Base-by-base conservation (phyloP, 352 stramenopile species). In the Peronosclerospora sorghi region DNA sequence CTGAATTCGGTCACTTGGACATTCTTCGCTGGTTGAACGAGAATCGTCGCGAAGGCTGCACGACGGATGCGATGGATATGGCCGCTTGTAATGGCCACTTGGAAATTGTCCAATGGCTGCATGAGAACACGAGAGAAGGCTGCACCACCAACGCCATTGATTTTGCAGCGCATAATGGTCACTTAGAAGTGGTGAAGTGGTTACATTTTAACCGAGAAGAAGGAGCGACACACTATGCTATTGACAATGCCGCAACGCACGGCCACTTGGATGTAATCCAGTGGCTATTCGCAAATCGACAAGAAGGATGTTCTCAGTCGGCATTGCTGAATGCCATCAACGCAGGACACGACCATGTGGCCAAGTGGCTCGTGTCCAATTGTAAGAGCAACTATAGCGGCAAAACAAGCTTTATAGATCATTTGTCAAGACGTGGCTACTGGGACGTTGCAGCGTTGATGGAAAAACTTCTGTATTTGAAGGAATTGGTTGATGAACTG, bases 11-110 rank as follows among this genome's bases (percentile, higher is more conserved):
- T 7, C 72, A 84, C 43, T 36, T 81, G 7, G 32, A 68, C 0
- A 54, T 88, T 2, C 65, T 88, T 21, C 45, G 70, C 20, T 83
- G 71, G 56, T 52, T 88, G 35, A 65, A 81, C 32, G 13, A 27
- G 2, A 50, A 81, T 46, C 52, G 72, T 0, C 7, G 24, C 1
- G 68, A 81, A 46, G 72, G 72, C 29, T 84, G 72, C 51, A 74
- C 63, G 18, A 81, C 63, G n/a, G 72, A 81, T 41, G 72, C 68
- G 0, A 81, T 84, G 66, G 66, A 81, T 40, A 70, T 81, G 60
- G 72, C 72, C 3, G 72, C 72, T 5, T 47, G 47, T 17, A 79
- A 79, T 41, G 72, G 72, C 8, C 68, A 84, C 36, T 30, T 81
- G 14, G 19, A 54, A 0, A 53, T 79, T 15, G 65, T 84, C 6